Base-by-base conservation (phyloP, 805 yeast genomes). In the Candida vaughaniae region DNA sequence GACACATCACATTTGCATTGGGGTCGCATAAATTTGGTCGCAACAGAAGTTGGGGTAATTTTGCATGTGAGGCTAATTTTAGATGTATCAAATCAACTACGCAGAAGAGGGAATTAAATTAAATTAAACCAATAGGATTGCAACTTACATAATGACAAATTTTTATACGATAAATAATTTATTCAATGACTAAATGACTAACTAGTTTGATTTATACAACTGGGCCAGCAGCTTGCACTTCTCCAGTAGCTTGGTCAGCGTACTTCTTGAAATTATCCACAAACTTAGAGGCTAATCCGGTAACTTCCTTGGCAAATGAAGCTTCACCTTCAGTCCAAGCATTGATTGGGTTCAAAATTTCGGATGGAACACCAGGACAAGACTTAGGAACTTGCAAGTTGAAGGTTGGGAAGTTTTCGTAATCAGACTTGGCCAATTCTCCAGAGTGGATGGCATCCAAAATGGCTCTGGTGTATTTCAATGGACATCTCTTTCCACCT, bases 401-500 rank as follows among this genome's bases (percentile, higher is more conserved):
- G 72, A 91, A 91, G 31, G 82, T 80, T 49, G 89, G 95, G 69
- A 85, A 82, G 34, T 73, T 73, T 71, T 90, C 97, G 66, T 73
- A 91, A 56, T 82, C 86, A 47, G 73, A 90, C 53, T 87, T 70
- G 46, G 78, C 78, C 56, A 91, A 78, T 50, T 83, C 81, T 47
- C 98, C 99, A 49, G 88, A 78, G 70, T 91, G 98, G 55, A 91
- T 89, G 28, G 96, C 82, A 63, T 91, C 96, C 60, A 91, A 74
- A 47, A 91, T 90, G 41, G 96, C 95, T 73, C 99, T 85, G 44
- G 99, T 91, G 80, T 88, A 91, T 69, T 91, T 91, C 68, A 91
- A 79, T 42, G 98, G 91, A 72, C 98, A 91, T 73, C 99, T 84
- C 75, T 87, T 84, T 62, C 98, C 99, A 54, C 97, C 98, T 62